These are phyloP conservation scores for Didymella pinodella DNA, from an alignment of 2,329 filamentous ascomycete genomes.

Conservation along the genomic window DNA sequence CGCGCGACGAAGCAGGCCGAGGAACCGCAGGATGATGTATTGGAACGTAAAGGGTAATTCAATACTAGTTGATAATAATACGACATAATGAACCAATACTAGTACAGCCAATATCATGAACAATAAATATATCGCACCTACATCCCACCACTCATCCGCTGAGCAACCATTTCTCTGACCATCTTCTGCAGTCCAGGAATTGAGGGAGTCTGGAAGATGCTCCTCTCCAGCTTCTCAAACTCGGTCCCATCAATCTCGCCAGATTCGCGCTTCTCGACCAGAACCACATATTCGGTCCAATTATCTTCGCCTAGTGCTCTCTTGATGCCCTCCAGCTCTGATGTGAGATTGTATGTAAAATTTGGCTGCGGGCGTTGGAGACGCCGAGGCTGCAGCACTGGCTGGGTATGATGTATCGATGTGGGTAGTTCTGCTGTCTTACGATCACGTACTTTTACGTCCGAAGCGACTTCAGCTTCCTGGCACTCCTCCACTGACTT, in stretches of 20 bases:
- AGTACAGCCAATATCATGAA: background rate
- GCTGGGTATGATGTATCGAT: too few relatives aligned
- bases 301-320: conserved; percentile 25
- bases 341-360: conserved; percentile 16
- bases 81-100: background rate
- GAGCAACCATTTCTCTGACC: background rate
- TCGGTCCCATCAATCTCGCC: conserved; percentile 15
- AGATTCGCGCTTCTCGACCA: conserved; percentile 20
- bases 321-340: conserved; percentile 20
- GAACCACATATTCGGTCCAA: conserved; percentile 27
- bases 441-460: too few relatives aligned
- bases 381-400: background rate
- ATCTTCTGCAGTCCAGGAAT: background rate
- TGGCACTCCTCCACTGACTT: too few relatives aligned
- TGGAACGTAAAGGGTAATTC: background rate
- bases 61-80: background rate
- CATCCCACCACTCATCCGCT: background rate
- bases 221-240: conserved; percentile 6
- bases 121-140: background rate
- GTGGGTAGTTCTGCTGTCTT: background rate
- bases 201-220: conserved; percentile 17
- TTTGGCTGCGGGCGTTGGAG: background rate
- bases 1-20: background rate
- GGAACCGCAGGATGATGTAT: background rate
- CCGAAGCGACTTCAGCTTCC: too few relatives aligned